Evolutionary conservation across 169 alveolate genomes (phyloP).

Genomic region (Plasmodium cynomolgi): DNA sequence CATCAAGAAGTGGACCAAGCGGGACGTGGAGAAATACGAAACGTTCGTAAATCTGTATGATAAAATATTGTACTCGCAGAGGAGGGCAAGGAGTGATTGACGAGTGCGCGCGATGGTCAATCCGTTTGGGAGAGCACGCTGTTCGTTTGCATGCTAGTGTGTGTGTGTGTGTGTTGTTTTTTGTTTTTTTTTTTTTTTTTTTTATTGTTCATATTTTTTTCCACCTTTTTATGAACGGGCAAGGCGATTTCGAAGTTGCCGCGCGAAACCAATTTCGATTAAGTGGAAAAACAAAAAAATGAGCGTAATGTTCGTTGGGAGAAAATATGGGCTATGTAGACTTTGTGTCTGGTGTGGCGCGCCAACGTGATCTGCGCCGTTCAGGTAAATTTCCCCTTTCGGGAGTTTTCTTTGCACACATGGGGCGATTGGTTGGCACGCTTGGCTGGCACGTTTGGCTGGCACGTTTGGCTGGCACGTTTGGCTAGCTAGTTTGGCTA

Average conservation of each 20-base stretch:
- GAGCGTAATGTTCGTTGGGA: neutral
- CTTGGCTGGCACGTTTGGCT: neutral
- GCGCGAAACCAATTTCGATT: neutral
- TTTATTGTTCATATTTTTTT: neutral
- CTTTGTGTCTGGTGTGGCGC: neutral
- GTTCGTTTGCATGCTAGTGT: neutral
- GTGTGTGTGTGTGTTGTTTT: neutral
- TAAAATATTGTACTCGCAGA: constrained; percentile 33
- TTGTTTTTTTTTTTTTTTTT: neutral
- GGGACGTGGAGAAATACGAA: constrained; percentile 60
- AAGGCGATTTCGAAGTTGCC: neutral
- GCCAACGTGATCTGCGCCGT: neutral
- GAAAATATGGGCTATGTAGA: neutral
- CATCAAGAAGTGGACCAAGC: constrained; percentile 44
- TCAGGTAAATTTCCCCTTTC: neutral
- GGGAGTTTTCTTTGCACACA: neutral
- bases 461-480: neutral
- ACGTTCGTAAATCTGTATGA: constrained; percentile 28
- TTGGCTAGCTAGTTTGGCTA: too few relatives aligned
- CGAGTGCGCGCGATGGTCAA: neutral
- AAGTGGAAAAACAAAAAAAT: neutral
- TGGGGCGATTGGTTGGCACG: neutral
- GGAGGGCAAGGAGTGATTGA: neutral
- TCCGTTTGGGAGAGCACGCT: too few relatives aligned
- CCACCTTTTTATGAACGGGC: constrained; percentile 2